Evolutionary conservation across 106 monocot genomes (phyloP), one percentile per base, ranked within the genome.

Genomic region (Apostasia shenzhenica): DNA sequence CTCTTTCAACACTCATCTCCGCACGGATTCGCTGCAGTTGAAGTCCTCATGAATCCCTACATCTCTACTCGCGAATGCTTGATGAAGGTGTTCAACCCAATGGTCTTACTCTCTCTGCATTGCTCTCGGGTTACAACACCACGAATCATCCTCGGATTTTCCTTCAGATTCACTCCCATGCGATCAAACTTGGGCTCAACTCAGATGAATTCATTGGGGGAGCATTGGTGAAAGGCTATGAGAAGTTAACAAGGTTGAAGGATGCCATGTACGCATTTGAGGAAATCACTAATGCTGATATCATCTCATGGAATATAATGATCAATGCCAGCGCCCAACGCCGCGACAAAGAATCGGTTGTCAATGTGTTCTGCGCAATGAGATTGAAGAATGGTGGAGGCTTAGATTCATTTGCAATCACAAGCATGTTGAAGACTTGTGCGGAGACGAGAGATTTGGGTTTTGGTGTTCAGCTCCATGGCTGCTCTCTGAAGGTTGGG

Each of bases 391-490:
- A 54, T 54, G 65, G 64, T 14, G 42, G 45, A 0, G 53, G 73
- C 11, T 76, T 88, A 26, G 84, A 92, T 55, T 73, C 73, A 14
- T 92, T 92, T 57, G 67, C 85, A 0, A 73, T 92, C 57, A 88
- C 92, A 0, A 92, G 85, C 59, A 80, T 92, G 4, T 52, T 92
- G 55, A 92, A 92, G 78, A 88, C 88, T 5, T 88, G 88, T 14
- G 63, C 41, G 11, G 69, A 61, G 45, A 68, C 58, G 14, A 54
- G 6, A 5, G 82, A 88, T 72, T 67, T 88, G 59, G 3, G 57
- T 3, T 56, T 87, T 1, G 92, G 92, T 3, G 73, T 78, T 70
- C 88, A 88, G 58, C 70, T 92, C 9, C 92, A 92, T 73, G 67
- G 61, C 6, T 81, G 82, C 43, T 72, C 80, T 4, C 43, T 85